Evolutionary conservation across 2,329 filamentous ascomycete genomes (phyloP), one percentile per base, ranked within the genome.

Genomic region (Hymenoscyphus albidus): DNA sequence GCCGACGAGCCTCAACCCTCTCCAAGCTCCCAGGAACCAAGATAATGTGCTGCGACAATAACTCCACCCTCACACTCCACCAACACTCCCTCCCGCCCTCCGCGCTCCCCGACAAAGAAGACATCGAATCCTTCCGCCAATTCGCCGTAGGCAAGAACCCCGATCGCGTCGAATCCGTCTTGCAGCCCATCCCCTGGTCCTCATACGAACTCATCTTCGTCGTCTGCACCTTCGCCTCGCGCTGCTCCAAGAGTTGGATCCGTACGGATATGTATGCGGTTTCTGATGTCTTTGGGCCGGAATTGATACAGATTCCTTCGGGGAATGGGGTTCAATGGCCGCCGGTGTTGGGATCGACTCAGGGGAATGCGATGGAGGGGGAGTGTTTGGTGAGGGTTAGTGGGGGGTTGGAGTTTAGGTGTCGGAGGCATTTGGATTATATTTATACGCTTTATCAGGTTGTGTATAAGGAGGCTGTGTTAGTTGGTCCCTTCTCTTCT

Each of bases 41-140:
- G 42, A 32, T 59, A 59, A 59, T 59, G 57, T 59, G 57, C 32
- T 59, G 57, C 38, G 14, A 32, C 57, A 39, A 59, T 12, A 40
- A 40, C 32, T 2, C 6, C 32, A 14, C 40, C 32, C 57, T 40
- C 6, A 59, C 31, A 32, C 12, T 27, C 40, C 18, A 51, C 35
- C 27, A 32, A 10, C 40, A 51, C 27, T 44, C 18, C 5, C 13
- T 16, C 39, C 10, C 18, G 1, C 58, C n/a, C 35, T 35, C 35
- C 35, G 3, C 35, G 6, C 35, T 35, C 35, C 35, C 35, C 5
- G 35, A 35, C 9, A 35, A 35, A 35, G 35, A 35, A 35, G 35
- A 35, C 35, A 10, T 61, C 40, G 7, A n/a, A 14, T 18, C 18
- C 9, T 54, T 61, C 59, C 14, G 14, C 14, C 7, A n/a, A 14